These are phyloP conservation scores for Rhinocladiella mackenziei DNA, from an alignment of 2,329 filamentous ascomycete species.

Conservation along the genomic window DNA sequence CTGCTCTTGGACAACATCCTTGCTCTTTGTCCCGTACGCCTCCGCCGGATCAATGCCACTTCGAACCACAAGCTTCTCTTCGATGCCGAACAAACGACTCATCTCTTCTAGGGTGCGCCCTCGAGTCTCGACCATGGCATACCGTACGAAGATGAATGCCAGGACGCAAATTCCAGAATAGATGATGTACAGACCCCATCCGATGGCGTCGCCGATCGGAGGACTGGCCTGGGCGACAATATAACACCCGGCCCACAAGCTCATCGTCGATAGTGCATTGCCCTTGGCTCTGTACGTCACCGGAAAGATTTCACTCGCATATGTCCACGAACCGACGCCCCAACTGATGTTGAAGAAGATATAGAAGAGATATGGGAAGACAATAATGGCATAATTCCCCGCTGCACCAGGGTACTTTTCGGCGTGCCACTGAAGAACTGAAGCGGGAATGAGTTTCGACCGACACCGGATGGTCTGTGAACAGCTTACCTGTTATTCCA, in stretches of 20 bases:
- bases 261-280: constrained; percentile 43
- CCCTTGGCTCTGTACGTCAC: constrained; percentile 42
- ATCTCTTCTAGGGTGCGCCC: constrained; percentile 34
- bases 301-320: constrained; percentile 40
- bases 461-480: background rate
- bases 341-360: constrained; percentile 44
- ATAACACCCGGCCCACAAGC: constrained; percentile 46
- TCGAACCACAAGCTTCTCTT: constrained; percentile 8
- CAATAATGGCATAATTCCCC: constrained; percentile 46
- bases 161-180: constrained; percentile 11
- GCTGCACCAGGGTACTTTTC: constrained; percentile 38
- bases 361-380: constrained; percentile 45
- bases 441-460: constrained; percentile 30
- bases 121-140: constrained; percentile 36
- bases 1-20: constrained; percentile 5
- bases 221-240: constrained; percentile 50
- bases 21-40: background rate
- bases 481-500: constrained; percentile 7
- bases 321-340: constrained; percentile 40
- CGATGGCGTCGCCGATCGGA: constrained; percentile 40
- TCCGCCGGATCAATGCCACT: constrained; percentile 6
- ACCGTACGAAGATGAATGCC: constrained; percentile 18
- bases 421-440: constrained; percentile 26
- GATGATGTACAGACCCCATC: constrained; percentile 41
- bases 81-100: constrained; percentile 30